Evolutionary conservation across 768 basidiomycete species (phyloP).

Genomic region (Saitozyma podzolica): DNA sequence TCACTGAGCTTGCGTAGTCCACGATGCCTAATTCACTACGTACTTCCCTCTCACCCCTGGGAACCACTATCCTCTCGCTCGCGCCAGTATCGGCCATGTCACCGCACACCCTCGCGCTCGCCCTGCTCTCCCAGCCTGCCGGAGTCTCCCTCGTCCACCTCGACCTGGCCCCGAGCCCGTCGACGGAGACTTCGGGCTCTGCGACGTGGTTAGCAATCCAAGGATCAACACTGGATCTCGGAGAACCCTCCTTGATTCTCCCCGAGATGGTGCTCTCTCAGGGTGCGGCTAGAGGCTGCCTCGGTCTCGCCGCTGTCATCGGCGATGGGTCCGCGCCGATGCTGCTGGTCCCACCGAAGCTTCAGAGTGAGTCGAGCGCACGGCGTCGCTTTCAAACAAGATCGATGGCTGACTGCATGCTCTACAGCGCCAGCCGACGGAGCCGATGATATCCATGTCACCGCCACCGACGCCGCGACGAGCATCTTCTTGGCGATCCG

Average conservation of each 20-base stretch:
- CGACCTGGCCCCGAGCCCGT: slow-evolving; percentile 14
- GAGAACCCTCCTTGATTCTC: too few species aligned
- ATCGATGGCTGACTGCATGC: slow-evolving; percentile 1
- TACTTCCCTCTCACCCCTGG: slow-evolving; percentile 3
- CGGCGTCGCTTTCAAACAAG: background rate
- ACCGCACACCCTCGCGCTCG: slow-evolving; percentile 17
- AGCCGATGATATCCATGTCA: background rate
- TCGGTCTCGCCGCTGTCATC: background rate
- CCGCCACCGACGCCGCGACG: slow-evolving; percentile 16
- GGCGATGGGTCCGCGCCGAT: background rate
- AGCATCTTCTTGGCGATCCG: slow-evolving; percentile 23
- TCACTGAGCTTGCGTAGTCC: background rate
- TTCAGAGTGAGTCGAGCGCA: background rate
- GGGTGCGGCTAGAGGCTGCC: too few species aligned
- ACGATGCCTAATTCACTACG: background rate
- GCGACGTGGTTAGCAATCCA: background rate
- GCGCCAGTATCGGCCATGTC: slow-evolving; percentile 19
- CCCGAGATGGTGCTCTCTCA: too few species aligned
- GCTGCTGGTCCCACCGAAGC: background rate
- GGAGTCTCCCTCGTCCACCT: slow-evolving; percentile 20
- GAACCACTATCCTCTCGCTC: slow-evolving; percentile 21
- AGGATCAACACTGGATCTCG: slow-evolving; percentile 9
- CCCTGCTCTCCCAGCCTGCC: slow-evolving; percentile 11
- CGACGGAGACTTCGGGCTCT: background rate
- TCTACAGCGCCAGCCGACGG: background rate